Percentiles rank a stretch among this genome's conserved stretches.
Conservation (phyloP, 306 rosid species). For the Acacia acuminata region DNA sequence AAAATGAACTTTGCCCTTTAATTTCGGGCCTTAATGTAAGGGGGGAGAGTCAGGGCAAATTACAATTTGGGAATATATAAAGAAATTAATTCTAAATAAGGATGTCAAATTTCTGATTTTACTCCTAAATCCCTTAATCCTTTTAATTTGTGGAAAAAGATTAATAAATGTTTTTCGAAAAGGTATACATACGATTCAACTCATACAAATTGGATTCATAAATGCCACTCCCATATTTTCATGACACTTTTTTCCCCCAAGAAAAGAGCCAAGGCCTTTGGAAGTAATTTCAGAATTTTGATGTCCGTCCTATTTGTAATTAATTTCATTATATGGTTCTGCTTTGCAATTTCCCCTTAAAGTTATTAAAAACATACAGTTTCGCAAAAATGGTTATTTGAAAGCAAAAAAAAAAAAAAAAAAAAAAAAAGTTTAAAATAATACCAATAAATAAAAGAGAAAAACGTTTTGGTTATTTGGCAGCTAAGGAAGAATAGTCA, state of each 20-base stretch:
- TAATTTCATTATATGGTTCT: background rate
- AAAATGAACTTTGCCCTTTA: background rate
- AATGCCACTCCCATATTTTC: background rate
- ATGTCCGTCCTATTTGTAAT: background rate
- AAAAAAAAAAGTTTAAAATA: background rate
- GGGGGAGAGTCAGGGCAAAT: background rate
- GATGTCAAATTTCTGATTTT: background rate
- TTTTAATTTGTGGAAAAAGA: background rate
- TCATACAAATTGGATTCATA: too few species aligned
- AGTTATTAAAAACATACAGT: background rate
- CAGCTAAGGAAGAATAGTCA: background rate
- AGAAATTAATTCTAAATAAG: background rate
- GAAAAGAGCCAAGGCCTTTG: background rate
- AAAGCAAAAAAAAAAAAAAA: background rate
- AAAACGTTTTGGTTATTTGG: background rate
- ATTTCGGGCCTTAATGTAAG: background rate
- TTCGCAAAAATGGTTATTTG: background rate
- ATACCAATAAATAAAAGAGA: background rate
- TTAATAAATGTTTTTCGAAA: background rate
- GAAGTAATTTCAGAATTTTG: background rate
- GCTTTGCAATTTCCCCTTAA: background rate
- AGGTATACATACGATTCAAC: background rate
- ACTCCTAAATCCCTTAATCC: background rate
- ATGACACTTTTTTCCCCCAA: background rate
- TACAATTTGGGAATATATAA: background rate